Evolutionary conservation across 139 green algal genomes (phyloP).

Genomic region (Diplosphaera chodatii): DNA sequence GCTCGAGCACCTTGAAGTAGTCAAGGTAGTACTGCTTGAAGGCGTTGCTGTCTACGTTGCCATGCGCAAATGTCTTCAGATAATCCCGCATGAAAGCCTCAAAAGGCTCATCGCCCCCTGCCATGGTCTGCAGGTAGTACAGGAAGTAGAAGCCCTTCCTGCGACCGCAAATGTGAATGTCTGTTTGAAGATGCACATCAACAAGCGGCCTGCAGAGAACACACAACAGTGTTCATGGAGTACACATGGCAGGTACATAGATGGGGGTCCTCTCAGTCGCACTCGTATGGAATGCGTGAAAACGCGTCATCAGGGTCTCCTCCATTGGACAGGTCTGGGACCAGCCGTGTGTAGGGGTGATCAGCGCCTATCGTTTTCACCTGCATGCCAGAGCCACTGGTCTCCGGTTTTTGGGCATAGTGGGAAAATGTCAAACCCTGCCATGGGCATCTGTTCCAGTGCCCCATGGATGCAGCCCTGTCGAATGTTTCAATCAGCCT

Average conservation of each 20-base stretch:
- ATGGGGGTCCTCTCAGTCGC: too few relatives aligned
- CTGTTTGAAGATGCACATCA: constrained; percentile 5
- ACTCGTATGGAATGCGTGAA: constrained; percentile 43
- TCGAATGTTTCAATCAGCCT: too few relatives aligned
- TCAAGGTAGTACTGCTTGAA: constrained; percentile 56
- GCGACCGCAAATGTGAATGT: too few relatives aligned
- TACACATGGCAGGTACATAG: too few relatives aligned
- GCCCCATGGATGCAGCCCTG: too few relatives aligned
- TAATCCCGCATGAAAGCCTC: constrained; percentile 64
- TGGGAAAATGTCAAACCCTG: too few relatives aligned
- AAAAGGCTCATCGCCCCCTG: constrained; percentile 60
- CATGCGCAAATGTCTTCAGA: constrained; percentile 30
- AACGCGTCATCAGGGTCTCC: constrained; percentile 89
- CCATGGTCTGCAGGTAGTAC: constrained; percentile 63
- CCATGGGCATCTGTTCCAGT: too few relatives aligned
- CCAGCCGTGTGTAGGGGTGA: constrained; percentile 53
- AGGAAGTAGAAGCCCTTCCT: constrained; percentile 86
- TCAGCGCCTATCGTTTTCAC: constrained; percentile 24
- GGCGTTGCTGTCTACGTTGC: constrained; percentile 12
- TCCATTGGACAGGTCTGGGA: constrained; percentile 52
- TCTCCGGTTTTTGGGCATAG: too few relatives aligned
- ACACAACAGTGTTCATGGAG: too few relatives aligned
- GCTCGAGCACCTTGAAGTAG: too few relatives aligned
- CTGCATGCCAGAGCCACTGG: constrained; percentile 14
- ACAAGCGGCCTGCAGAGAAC: too few relatives aligned